Percentiles rank a stretch among this genome's conserved stretches.
phyloP scores from a whole-genome alignment of 2,329 filamentous ascomycete genomes.

The Botryotinia convoluta region DNA sequence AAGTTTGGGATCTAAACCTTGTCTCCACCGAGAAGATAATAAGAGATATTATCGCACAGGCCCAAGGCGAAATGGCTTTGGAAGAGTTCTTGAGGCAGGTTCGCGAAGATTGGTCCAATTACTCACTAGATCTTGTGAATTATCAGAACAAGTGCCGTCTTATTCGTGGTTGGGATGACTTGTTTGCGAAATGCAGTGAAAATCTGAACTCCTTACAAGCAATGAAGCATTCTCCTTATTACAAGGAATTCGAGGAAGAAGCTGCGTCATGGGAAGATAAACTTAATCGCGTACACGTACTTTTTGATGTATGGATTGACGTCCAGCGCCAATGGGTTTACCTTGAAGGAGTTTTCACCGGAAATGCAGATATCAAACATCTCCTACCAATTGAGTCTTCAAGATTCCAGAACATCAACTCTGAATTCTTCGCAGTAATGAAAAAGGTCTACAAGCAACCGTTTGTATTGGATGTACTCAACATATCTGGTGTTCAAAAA shows the following conservation, averaged over 20 bases:
- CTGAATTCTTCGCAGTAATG: constrained; percentile 98
- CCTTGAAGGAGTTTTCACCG: constrained; percentile 96
- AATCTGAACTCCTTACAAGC: constrained; percentile 96
- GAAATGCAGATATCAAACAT: constrained; percentile 98
- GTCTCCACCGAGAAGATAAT: constrained; percentile 84
- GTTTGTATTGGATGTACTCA: constrained; percentile 91
- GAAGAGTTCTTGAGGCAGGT: constrained; percentile 98
- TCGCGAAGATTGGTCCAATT: constrained; percentile 94
- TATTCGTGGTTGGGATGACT: constrained; percentile 95
- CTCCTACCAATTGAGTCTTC: constrained; percentile 93
- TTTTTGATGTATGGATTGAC: constrained; percentile 99
- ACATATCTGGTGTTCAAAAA: constrained; percentile 93
- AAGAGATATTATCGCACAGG: constrained; percentile 89
- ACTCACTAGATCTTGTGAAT: constrained; percentile 87
- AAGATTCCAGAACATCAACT: constrained; percentile 98
- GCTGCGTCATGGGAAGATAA: constrained; percentile 97
- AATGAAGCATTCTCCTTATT: constrained; percentile 98
- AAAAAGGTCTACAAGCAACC: constrained; percentile 98
- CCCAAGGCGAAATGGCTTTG: constrained; percentile 95
- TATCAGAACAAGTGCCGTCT: constrained; percentile 98
- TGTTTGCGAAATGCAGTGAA: constrained; percentile 98
- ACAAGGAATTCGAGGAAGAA: constrained; percentile 98
- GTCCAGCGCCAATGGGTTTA: constrained; percentile 99
- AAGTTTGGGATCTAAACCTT: constrained; percentile 97
- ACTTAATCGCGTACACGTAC: constrained; percentile 91